Conservation (phyloP, 192 early-diverging fungal species). For the Rhizoclosmatium globosum region DNA sequence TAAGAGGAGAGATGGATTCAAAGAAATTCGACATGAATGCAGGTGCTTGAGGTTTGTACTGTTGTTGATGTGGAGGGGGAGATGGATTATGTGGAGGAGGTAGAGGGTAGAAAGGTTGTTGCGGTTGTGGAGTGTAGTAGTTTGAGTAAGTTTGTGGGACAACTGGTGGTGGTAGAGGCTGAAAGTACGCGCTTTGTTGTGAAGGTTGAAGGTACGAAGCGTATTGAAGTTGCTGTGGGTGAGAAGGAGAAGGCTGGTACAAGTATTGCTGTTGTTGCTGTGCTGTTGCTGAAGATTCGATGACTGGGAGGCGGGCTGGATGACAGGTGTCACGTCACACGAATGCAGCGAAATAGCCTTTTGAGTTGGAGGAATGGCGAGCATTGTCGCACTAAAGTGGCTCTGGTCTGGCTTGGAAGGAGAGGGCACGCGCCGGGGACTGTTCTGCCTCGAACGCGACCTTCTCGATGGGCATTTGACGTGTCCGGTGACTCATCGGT, state of each 20-base stretch:
- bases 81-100: neutral
- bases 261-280: neutral
- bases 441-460: neutral
- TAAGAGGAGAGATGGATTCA: constrained; percentile 8
- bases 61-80: neutral
- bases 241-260: neutral
- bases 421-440: neutral
- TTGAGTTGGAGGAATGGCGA: constrained; percentile 22
- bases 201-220: neutral
- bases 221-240: neutral
- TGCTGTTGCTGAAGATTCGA: neutral
- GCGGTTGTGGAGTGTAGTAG: neutral
- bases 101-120: neutral
- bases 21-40: constrained; percentile 1
- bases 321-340: neutral
- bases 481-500: neutral
- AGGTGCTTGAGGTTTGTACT: constrained; percentile 2
- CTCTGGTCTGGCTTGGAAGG: neutral
- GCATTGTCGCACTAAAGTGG: neutral
- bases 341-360: neutral
- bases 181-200: too few species aligned
- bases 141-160: too few species aligned
- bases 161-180: neutral
- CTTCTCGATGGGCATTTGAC: neutral
- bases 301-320: neutral